A percentile compares a stretch with the other conserved stretches of the same genome.
phyloP scores from a whole-genome alignment of 768 basidiomycete species.

The Mycena latifolia region DNA sequence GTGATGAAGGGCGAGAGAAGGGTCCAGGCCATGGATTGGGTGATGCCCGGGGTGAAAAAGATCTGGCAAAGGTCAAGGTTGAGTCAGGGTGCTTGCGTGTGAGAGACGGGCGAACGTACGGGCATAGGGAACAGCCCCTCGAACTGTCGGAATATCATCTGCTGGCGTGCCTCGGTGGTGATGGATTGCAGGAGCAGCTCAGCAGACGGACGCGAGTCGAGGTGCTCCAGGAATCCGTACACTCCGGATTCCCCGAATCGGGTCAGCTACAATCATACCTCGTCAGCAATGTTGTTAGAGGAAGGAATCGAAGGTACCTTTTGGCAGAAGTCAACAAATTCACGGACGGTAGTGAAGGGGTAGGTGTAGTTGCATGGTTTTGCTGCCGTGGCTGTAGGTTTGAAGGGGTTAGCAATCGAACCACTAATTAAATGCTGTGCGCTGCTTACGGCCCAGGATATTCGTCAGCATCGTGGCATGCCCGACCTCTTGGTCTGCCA shows the following conservation, averaged over 20 bases:
- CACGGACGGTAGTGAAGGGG: slow-evolving; percentile 66
- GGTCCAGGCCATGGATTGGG: slow-evolving; percentile 75
- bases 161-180: slow-evolving; percentile 72
- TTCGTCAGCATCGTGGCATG: slow-evolving; percentile 68
- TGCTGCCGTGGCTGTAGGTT: slow-evolving; percentile 50
- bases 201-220: slow-evolving; percentile 68
- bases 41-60: slow-evolving; percentile 68
- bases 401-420: slow-evolving; percentile 12
- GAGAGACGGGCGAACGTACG: slow-evolving; percentile 38
- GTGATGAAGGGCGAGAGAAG: slow-evolving; percentile 65
- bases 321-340: slow-evolving; percentile 72
- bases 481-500: slow-evolving; percentile 74
- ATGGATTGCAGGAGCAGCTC: slow-evolving; percentile 68
- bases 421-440: too few species aligned
- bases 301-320: slow-evolving; percentile 43
- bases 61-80: slow-evolving; percentile 35
- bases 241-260: slow-evolving; percentile 70
- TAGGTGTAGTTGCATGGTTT: slow-evolving; percentile 70
- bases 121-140: slow-evolving; percentile 74
- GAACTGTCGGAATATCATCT: slow-evolving; percentile 75
- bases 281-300: not conserved
- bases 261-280: slow-evolving; percentile 48
- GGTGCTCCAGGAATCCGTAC: slow-evolving; percentile 74
- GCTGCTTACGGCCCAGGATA: slow-evolving; percentile 55
- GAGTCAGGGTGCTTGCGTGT: too few species aligned